Evolutionary conservation across 495 filamentous ascomycete species (phyloP).

Genomic region (Copromyces sp.): DNA sequence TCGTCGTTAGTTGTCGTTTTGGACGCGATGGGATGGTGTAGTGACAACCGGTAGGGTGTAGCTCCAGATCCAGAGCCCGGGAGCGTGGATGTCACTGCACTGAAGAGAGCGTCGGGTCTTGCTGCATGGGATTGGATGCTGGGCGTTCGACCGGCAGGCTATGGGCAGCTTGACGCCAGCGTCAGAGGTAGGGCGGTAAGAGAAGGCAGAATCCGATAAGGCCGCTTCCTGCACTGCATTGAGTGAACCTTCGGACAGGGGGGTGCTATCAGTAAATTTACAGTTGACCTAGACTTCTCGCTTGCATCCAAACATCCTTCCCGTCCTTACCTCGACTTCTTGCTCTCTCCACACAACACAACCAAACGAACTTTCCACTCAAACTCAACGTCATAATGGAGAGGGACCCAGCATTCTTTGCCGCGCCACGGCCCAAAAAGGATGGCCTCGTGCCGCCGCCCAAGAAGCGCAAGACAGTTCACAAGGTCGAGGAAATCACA

Average conservation of each 20-base stretch:
- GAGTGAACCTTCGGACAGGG: background rate
- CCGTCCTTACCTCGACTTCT: background rate
- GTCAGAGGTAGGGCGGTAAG: background rate
- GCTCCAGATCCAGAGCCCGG: background rate
- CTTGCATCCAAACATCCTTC: background rate
- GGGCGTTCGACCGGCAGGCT: background rate
- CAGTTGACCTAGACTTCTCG: background rate
- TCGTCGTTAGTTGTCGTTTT: slow-evolving; percentile 5
- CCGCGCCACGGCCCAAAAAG: slow-evolving; percentile 40
- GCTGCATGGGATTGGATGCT: background rate
- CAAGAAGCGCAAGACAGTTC: slow-evolving; percentile 56
- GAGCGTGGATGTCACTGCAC: background rate
- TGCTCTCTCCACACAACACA: background rate
- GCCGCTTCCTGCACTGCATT: background rate
- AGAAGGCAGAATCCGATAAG: background rate
- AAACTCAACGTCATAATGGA: background rate
- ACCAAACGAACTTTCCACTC: background rate
- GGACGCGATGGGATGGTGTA: slow-evolving; percentile 2
- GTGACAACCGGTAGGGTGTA: background rate
- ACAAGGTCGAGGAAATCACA: slow-evolving; percentile 62
- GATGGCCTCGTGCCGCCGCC: slow-evolving; percentile 34
- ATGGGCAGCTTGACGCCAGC: background rate
- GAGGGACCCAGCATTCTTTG: slow-evolving; percentile 30
- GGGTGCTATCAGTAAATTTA: background rate
- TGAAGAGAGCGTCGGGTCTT: background rate